Percentiles rank a stretch among this genome's conserved stretches.
phyloP scores from a whole-genome alignment of 1,284 basidiomycete species.

The Ustilago vetiveriae region DNA sequence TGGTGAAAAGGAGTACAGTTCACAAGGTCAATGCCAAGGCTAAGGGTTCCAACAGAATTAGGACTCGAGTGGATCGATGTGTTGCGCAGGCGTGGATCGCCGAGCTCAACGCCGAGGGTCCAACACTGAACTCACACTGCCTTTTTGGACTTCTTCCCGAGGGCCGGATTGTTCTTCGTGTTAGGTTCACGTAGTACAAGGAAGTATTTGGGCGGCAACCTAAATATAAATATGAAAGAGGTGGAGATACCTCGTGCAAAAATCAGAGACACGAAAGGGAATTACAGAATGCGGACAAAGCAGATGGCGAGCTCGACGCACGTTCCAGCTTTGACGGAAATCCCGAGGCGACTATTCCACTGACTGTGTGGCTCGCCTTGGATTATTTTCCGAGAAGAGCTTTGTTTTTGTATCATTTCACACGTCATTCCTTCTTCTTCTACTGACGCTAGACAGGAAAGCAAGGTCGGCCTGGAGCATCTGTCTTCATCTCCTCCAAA shows the following conservation, averaged over 20 bases:
- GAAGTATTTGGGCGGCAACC: not conserved
- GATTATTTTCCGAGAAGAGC: not conserved
- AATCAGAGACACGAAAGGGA: not conserved
- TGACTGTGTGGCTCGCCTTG: not conserved
- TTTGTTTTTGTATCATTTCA: not conserved
- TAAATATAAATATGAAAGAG: too few relatives aligned
- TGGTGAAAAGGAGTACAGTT: too few relatives aligned
- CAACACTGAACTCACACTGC: too few relatives aligned
- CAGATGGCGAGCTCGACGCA: slow-evolving; percentile 32
- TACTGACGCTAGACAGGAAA: too few relatives aligned
- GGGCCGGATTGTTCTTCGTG: too few relatives aligned
- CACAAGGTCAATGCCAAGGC: slow-evolving; percentile 9
- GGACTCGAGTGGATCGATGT: not conserved
- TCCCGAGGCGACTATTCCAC: too few relatives aligned
- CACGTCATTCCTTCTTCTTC: too few relatives aligned
- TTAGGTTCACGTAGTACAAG: too few relatives aligned
- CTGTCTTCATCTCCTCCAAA: not conserved
- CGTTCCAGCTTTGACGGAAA: slow-evolving; percentile 28
- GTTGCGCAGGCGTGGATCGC: not conserved
- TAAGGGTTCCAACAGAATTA: slow-evolving; percentile 1
- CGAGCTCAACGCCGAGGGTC: slow-evolving; percentile 10
- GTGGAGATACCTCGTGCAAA: slow-evolving; percentile 1
- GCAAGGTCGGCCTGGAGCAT: too few relatives aligned
- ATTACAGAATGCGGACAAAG: slow-evolving; percentile 31
- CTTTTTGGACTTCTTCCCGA: too few relatives aligned